These are phyloP conservation scores for Pseudocercospora crystallina DNA, from an alignment of 2,329 filamentous ascomycete species.

Conservation along the genomic window DNA sequence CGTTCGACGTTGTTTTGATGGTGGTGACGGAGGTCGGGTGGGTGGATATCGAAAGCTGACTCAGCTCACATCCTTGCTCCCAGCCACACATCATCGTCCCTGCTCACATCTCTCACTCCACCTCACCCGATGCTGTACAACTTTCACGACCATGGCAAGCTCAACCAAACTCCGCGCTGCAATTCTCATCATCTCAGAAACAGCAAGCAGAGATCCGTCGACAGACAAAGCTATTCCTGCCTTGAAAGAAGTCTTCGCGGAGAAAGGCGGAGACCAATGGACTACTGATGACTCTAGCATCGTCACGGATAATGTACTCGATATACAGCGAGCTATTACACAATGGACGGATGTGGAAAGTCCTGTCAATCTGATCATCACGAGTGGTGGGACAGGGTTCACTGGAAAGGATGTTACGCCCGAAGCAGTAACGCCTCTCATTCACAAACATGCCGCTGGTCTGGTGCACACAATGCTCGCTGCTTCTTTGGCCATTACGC, in stretches of 20 bases:
- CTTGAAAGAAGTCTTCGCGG: constrained; percentile 67
- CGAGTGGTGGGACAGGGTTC: constrained; percentile 93
- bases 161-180: constrained; percentile 62
- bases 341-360: constrained; percentile 67
- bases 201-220: constrained; percentile 74
- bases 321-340: constrained; percentile 73
- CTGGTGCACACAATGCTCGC: constrained; percentile 94
- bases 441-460: constrained; percentile 84
- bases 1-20: too few relatives aligned
- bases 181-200: constrained; percentile 87
- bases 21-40: too few relatives aligned
- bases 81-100: too few relatives aligned
- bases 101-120: too few relatives aligned
- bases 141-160: constrained; percentile 4
- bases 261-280: constrained; percentile 71
- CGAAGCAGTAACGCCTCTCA: constrained; percentile 77
- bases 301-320: constrained; percentile 70
- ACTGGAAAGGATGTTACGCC: constrained; percentile 81
- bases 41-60: too few relatives aligned
- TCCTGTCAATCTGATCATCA: constrained; percentile 72
- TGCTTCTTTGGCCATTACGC: constrained; percentile 79
- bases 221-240: constrained; percentile 71
- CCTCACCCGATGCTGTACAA: too few relatives aligned
- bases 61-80: too few relatives aligned
- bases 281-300: constrained; percentile 67